These are phyloP conservation scores for Melaleuca alternifolia DNA, from an alignment of 345 rosid genomes.

Conservation along the genomic window DNA sequence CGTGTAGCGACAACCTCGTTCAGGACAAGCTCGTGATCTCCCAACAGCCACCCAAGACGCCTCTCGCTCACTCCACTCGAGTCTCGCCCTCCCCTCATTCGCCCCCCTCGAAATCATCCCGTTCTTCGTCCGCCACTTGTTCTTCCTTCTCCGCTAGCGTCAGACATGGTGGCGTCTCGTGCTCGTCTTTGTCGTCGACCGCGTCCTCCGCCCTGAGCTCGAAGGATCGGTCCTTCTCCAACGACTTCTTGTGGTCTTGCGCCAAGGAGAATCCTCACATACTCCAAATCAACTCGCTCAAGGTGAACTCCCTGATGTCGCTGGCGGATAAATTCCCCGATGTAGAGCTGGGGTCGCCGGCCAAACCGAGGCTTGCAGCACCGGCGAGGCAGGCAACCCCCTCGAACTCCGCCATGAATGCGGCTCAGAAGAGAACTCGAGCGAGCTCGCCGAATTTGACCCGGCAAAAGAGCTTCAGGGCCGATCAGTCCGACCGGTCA, in stretches of 20 bases:
- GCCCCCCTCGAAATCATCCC: slow-evolving; percentile 26
- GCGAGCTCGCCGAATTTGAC: slow-evolving; percentile 55
- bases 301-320: slow-evolving; percentile 16
- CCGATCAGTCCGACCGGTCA: slow-evolving; percentile 17
- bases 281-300: slow-evolving; percentile 47
- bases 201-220: slow-evolving; percentile 27
- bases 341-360: slow-evolving; percentile 1
- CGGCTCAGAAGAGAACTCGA: slow-evolving; percentile 37
- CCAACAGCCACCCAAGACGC: slow-evolving; percentile 7
- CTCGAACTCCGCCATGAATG: slow-evolving; percentile 10
- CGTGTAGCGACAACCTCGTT: slow-evolving; percentile 9
- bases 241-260: slow-evolving; percentile 73
- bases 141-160: neutral
- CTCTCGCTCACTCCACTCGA: slow-evolving; percentile 9
- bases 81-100: slow-evolving; percentile 39
- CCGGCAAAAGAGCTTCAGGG: slow-evolving; percentile 65
- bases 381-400: slow-evolving; percentile 10
- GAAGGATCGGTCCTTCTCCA: slow-evolving; percentile 69
- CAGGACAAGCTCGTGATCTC: slow-evolving; percentile 60
- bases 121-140: slow-evolving; percentile 17
- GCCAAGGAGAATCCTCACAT: slow-evolving; percentile 68
- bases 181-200: slow-evolving; percentile 1
- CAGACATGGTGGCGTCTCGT: slow-evolving; percentile 29
- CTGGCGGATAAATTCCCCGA: neutral
- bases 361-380: neutral